Conservation (phyloP, 352 stramenopile species). For the Globisporangium ultimum region DNA sequence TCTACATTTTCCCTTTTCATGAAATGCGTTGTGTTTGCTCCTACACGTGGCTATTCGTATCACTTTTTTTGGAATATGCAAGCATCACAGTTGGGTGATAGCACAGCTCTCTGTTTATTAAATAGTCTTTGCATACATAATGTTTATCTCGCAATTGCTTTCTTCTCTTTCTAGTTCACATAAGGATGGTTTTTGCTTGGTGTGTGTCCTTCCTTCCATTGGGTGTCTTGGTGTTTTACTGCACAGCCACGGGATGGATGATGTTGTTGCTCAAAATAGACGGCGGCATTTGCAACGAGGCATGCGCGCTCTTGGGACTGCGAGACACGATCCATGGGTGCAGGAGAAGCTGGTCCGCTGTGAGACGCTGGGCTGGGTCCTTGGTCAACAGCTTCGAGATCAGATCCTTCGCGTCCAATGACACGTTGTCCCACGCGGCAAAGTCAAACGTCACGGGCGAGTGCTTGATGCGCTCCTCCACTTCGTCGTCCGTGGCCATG, state of each 20-base stretch:
- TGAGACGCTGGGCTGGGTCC: slow-evolving; percentile 81
- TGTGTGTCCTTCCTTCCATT: background rate
- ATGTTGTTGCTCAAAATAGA: slow-evolving; percentile 1
- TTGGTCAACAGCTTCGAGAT: slow-evolving; percentile 84
- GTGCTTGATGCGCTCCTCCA: slow-evolving; percentile 76
- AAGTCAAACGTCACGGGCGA: slow-evolving; percentile 49
- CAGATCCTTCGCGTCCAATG: slow-evolving; percentile 86
- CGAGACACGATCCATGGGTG: slow-evolving; percentile 85
- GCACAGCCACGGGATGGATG: slow-evolving; percentile 4
- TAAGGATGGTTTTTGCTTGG: background rate
- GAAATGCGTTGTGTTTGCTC: too few species aligned
- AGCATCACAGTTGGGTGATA: too few species aligned
- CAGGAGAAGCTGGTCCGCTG: slow-evolving; percentile 87
- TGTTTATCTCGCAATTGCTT: too few species aligned
- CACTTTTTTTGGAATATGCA: too few species aligned
- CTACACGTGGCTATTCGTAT: too few species aligned
- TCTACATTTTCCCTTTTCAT: too few species aligned
- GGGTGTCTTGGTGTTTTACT: background rate
- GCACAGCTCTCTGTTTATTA: background rate
- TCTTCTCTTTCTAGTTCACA: background rate
- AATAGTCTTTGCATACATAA: background rate
- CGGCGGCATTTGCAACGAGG: slow-evolving; percentile 13
- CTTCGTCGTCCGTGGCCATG: slow-evolving; percentile 74
- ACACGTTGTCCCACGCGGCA: slow-evolving; percentile 68
- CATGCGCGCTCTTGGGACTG: background rate